These are phyloP conservation scores for Dillenia turbinata DNA, from an alignment of 164 flowering plant species.

Conservation along the genomic window DNA sequence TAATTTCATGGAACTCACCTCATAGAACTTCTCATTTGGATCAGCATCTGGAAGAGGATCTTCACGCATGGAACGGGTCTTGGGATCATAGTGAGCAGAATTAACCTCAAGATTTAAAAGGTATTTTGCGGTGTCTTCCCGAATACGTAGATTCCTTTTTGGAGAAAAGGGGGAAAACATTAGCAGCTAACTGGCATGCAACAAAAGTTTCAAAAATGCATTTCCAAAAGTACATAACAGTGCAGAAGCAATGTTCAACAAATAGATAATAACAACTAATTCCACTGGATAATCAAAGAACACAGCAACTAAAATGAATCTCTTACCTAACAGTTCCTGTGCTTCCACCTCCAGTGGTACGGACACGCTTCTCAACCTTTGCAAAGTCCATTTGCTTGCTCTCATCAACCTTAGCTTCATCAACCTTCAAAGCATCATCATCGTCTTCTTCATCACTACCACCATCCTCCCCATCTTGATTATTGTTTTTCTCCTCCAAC, in stretches of 20 bases:
- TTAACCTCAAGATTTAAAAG: conserved; percentile 86
- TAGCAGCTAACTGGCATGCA: background rate
- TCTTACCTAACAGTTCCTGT: conserved; percentile 89
- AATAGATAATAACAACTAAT: too few relatives aligned
- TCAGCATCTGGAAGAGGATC: conserved; percentile 90
- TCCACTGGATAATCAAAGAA: too few relatives aligned
- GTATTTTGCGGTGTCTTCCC: conserved; percentile 91
- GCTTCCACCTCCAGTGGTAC: conserved; percentile 99
- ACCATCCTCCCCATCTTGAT: conserved; percentile 37
- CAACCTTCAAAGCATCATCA: conserved; percentile 70
- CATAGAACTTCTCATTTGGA: conserved; percentile 82
- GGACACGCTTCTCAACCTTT: conserved; percentile 96
- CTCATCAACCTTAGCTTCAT: conserved; percentile 92
- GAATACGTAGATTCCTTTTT: conserved; percentile 76
- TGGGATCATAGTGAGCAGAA: conserved; percentile 86
- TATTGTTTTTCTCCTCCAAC: conserved; percentile 73
- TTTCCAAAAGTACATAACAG: too few relatives aligned
- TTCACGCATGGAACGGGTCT: conserved; percentile 90
- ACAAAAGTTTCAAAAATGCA: too few relatives aligned
- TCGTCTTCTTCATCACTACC: conserved; percentile 70
- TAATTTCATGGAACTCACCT: conserved; percentile 22
- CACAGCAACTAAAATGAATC: background rate
- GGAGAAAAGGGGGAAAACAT: background rate
- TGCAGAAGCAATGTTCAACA: too few relatives aligned
- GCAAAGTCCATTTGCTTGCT: conserved; percentile 93